Conservation (phyloP, 495 filamentous ascomycete species). For the Hypomontagnella monticulosa region DNA sequence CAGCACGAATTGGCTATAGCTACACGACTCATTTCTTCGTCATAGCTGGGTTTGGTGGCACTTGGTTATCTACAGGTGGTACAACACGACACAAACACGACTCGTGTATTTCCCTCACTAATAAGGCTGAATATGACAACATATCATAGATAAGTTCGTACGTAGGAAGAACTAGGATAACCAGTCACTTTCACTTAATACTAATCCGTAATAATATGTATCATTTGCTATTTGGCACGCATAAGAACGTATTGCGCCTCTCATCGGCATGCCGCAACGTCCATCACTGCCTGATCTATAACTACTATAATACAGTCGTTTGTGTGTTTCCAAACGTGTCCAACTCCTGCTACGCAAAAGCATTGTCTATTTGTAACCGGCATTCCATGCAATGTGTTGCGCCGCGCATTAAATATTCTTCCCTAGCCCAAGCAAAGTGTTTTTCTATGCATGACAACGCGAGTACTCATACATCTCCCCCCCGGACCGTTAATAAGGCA, state of each 20-base stretch:
- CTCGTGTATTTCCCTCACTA: too few species aligned
- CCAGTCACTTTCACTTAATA: too few species aligned
- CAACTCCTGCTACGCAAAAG: conserved; percentile 25
- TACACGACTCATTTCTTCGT: too few species aligned
- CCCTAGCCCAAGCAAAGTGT: conserved; percentile 1
- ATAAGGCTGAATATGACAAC: too few species aligned
- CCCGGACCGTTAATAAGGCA: conserved; percentile 1
- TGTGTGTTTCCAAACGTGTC: conserved; percentile 8
- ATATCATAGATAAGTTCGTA: too few species aligned
- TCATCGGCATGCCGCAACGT: not conserved
- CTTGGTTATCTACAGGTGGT: too few species aligned
- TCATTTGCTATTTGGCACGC: too few species aligned
- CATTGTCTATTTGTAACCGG: conserved; percentile 30
- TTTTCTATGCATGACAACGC: conserved; percentile 10
- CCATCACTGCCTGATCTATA: conserved; percentile 4
- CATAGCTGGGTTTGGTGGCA: too few species aligned
- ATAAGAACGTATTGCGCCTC: not conserved
- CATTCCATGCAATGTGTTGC: conserved; percentile 12
- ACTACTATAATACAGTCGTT: conserved; percentile 28
- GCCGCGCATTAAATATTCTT: conserved; percentile 6
- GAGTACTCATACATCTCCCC: conserved; percentile 28
- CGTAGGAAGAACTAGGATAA: too few species aligned
- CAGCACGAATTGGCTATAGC: too few species aligned
- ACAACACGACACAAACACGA: too few species aligned
- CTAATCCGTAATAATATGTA: too few species aligned